Evolutionary conservation across 2,329 filamentous ascomycete genomes (phyloP).

Genomic region (Ophiosphaerella narmari): DNA sequence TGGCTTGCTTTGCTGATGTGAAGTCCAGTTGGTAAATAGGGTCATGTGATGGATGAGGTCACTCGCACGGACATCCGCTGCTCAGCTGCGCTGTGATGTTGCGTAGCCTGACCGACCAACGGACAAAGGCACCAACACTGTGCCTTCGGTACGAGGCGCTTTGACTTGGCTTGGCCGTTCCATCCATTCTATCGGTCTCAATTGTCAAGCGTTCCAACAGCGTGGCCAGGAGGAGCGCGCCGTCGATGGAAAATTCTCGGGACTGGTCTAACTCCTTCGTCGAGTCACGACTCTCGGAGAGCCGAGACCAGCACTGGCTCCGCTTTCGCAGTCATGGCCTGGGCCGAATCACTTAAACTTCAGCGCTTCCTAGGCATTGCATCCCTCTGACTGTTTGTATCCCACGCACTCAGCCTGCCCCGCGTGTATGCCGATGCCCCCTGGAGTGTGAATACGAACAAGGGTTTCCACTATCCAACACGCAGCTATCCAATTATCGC

Average conservation of each 20-base stretch:
- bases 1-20: no score
- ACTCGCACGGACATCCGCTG: neutral
- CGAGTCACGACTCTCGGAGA: conserved; percentile 32
- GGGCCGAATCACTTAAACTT: conserved; percentile 17
- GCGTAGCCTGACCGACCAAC: conserved; percentile 18
- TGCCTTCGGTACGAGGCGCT: no score
- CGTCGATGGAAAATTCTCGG: conserved; percentile 28
- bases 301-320: conserved; percentile 26
- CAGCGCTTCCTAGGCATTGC: neutral
- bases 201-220: conserved; percentile 16
- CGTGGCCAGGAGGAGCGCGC: conserved; percentile 13
- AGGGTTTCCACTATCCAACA: conserved; percentile 20
- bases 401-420: conserved; percentile 34
- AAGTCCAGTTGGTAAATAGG: conserved; percentile 5
- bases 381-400: conserved; percentile 10
- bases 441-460: conserved; percentile 28
- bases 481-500: conserved; percentile 34
- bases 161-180: conserved; percentile 6
- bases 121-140: conserved; percentile 1
- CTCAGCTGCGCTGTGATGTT: no score
- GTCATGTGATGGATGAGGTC: conserved; percentile 13
- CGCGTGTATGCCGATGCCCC: conserved; percentile 25
- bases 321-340: conserved; percentile 17
- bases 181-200: conserved; percentile 20
- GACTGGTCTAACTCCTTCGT: conserved; percentile 10